Evolutionary conservation across 345 rosid genomes (phyloP).

Genomic region (Salix koriyanagi): DNA sequence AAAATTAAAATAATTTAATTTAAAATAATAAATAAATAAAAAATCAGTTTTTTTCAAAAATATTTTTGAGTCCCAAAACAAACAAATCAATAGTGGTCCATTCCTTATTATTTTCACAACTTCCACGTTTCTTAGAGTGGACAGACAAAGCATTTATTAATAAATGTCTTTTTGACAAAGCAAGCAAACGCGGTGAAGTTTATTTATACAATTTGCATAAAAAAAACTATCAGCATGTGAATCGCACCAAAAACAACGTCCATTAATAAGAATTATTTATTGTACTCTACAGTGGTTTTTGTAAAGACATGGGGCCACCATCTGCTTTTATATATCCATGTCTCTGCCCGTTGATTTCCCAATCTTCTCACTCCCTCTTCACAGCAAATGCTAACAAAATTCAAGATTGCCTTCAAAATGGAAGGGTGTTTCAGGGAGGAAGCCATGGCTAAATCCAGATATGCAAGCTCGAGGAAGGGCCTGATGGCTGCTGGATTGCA

Average conservation of each 20-base stretch:
- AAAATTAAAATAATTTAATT: too few relatives aligned
- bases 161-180: background rate
- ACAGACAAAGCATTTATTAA: background rate
- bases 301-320: background rate
- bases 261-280: background rate
- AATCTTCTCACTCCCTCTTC: background rate
- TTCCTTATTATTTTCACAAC: background rate
- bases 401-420: conserved; percentile 12
- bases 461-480: conserved; percentile 9
- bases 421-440: background rate
- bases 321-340: background rate
- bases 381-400: conserved; percentile 10
- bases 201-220: background rate
- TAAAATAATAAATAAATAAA: too few relatives aligned
- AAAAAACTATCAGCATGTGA: conserved; percentile 14
- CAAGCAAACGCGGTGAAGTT: background rate
- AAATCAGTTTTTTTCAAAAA: too few relatives aligned
- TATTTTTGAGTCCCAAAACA: too few relatives aligned
- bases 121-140: conserved; percentile 11
- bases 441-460: background rate
- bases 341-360: background rate
- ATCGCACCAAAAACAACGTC: background rate
- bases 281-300: background rate
- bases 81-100: too few relatives aligned
- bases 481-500: conserved; percentile 50